A percentile compares a stretch with the other conserved stretches of the same genome.
Evolutionary conservation across 2,329 filamentous ascomycete genomes (phyloP).

Genomic region (Ophiostoma himal-ulmi): DNA sequence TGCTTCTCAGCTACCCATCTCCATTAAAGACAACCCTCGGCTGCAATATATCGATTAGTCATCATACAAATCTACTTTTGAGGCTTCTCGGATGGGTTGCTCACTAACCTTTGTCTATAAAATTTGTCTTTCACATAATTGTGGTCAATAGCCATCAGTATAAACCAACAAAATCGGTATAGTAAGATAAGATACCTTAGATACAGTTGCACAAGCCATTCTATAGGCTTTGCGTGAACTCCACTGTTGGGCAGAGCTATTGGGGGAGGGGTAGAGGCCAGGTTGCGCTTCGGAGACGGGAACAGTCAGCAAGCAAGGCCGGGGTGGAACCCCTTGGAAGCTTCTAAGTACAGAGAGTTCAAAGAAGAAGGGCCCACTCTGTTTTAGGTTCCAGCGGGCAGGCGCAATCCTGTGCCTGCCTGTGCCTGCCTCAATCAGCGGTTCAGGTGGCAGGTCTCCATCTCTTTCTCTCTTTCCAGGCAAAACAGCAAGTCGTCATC

Average conservation of each 20-base stretch:
- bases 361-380: conserved; percentile 20
- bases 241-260: not conserved
- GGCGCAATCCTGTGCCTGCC: conserved; percentile 15
- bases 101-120: not conserved
- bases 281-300: not conserved
- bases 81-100: not conserved
- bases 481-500: conserved; percentile 31
- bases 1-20: not conserved
- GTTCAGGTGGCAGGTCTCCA: conserved; percentile 18
- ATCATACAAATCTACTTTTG: not conserved
- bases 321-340: conserved; percentile 28
- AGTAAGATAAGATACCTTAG: too few species aligned
- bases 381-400: conserved; percentile 11
- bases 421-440: conserved; percentile 20
- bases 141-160: not conserved
- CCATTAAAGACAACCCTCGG: too few species aligned
- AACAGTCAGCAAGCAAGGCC: conserved; percentile 16
- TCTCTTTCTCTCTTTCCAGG: conserved; percentile 8
- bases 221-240: not conserved
- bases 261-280: conserved; percentile 4
- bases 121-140: not conserved
- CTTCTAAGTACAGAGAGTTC: conserved; percentile 20
- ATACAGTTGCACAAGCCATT: too few species aligned
- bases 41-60: not conserved
- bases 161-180: not conserved